Conservation (phyloP, 371 early-diverging fungal species). For the Cokeromyces recurvatus region DNA sequence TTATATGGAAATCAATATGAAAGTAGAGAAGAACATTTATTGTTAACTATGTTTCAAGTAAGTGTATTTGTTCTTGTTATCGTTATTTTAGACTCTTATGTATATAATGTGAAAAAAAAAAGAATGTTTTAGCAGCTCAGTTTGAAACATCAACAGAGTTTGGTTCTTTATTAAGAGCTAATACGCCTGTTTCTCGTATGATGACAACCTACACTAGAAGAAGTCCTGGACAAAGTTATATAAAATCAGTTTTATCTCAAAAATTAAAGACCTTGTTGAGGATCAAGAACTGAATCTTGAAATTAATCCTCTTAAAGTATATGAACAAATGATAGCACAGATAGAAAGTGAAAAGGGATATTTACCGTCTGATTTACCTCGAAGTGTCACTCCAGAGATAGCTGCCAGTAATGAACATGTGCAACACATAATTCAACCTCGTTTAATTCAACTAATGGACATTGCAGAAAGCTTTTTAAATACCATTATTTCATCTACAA, state of each 20-base stretch:
- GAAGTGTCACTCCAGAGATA: slow-evolving; percentile 74
- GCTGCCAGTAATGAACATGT: slow-evolving; percentile 77
- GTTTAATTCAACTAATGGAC: slow-evolving; percentile 76
- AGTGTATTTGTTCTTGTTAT: not conserved
- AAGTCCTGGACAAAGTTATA: slow-evolving; percentile 88
- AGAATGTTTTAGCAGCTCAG: slow-evolving; percentile 84
- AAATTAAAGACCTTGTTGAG: slow-evolving; percentile 70
- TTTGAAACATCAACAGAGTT: slow-evolving; percentile 90
- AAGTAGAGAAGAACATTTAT: slow-evolving; percentile 87
- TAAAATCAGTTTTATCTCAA: slow-evolving; percentile 81
- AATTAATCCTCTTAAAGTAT: not conserved
- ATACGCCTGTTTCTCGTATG: slow-evolving; percentile 93
- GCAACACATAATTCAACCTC: slow-evolving; percentile 75
- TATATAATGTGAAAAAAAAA: not conserved
- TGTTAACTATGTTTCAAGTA: slow-evolving; percentile 94
- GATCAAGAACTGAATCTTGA: slow-evolving; percentile 35
- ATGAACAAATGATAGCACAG: slow-evolving; percentile 70
- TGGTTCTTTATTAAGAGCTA: slow-evolving; percentile 85
- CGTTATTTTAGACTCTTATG: not conserved
- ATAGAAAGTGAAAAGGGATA: slow-evolving; percentile 60
- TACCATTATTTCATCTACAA: slow-evolving; percentile 76
- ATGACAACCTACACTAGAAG: slow-evolving; percentile 94
- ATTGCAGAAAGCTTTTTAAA: slow-evolving; percentile 80
- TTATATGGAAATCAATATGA: slow-evolving; percentile 95
- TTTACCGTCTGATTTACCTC: slow-evolving; percentile 57